These are phyloP conservation scores for Coemansia sp. DNA, from an alignment of 192 early-diverging fungal species.

Conservation along the genomic window DNA sequence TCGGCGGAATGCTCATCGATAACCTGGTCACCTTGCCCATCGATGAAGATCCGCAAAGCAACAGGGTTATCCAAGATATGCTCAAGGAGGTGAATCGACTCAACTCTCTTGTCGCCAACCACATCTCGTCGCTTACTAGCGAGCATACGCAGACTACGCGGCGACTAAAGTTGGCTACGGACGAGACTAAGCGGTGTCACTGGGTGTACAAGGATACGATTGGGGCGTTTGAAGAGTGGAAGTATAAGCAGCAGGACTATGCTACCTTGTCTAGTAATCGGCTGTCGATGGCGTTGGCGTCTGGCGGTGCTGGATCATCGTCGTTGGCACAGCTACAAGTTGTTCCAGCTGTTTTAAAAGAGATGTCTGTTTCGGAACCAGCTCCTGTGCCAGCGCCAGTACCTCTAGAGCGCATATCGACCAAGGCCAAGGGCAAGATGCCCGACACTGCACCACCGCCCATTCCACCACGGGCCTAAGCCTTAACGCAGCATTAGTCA, in stretches of 20 bases:
- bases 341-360: not conserved
- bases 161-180: conserved; percentile 12
- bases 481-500: not conserved
- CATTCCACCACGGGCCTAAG: not conserved
- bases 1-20: conserved; percentile 33
- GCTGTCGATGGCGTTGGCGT: not conserved
- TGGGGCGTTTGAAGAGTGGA: conserved; percentile 14
- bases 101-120: conserved; percentile 7
- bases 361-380: not conserved
- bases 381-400: not conserved
- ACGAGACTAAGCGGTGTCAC: conserved; percentile 13
- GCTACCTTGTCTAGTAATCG: not conserved
- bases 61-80: conserved; percentile 24
- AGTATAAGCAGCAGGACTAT: conserved; percentile 1
- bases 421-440: conserved; percentile 41
- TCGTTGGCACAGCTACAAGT: not conserved
- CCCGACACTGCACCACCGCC: conserved; percentile 10
- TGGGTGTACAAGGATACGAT: conserved; percentile 15
- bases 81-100: conserved; percentile 7
- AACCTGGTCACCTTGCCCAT: conserved; percentile 21
- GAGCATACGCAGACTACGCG: not conserved
- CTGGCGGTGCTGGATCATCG: not conserved
- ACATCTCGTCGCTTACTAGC: conserved; percentile 5
- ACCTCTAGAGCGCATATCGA: conserved; percentile 15
- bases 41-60: conserved; percentile 26